These are phyloP conservation scores for Eustoma russellianum DNA, from an alignment of 257 asterid genomes.

Conservation along the genomic window DNA sequence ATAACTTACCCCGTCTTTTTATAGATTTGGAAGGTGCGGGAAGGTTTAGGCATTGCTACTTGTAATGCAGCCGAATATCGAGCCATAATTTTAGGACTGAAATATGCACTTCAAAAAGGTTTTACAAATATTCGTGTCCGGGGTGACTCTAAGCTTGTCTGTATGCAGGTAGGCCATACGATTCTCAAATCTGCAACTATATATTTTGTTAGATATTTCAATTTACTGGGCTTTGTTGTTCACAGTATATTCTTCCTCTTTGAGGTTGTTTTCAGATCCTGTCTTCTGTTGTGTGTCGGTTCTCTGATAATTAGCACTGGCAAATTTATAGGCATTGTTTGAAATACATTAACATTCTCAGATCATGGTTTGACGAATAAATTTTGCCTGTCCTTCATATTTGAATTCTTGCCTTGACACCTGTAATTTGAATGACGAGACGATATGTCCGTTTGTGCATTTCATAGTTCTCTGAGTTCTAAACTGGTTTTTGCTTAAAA, in stretches of 20 bases:
- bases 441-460: no score
- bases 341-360: no score
- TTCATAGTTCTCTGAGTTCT: no score
- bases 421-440: no score
- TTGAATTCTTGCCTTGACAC: no score
- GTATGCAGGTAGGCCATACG: constrained; percentile 77
- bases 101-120: constrained; percentile 70
- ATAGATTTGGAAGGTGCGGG: constrained; percentile 81
- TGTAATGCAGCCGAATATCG: constrained; percentile 93
- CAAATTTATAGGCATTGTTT: no score
- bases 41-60: constrained; percentile 93
- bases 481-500: no score
- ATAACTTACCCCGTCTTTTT: constrained; percentile 16
- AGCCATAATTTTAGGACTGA: constrained; percentile 81
- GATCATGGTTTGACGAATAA: no score
- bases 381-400: no score
- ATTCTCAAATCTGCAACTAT: not conserved
- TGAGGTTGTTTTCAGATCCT: no score
- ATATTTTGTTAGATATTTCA: not conserved
- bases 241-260: not conserved
- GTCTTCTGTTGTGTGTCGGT: no score
- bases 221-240: not conserved
- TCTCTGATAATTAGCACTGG: no score
- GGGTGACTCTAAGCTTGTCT: constrained; percentile 95
- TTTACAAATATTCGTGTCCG: constrained; percentile 81